A percentile compares a stretch with the other conserved stretches of the same genome.
phyloP scores from a whole-genome alignment of 1,284 basidiomycete genomes.

The Schizophyllum commune region DNA sequence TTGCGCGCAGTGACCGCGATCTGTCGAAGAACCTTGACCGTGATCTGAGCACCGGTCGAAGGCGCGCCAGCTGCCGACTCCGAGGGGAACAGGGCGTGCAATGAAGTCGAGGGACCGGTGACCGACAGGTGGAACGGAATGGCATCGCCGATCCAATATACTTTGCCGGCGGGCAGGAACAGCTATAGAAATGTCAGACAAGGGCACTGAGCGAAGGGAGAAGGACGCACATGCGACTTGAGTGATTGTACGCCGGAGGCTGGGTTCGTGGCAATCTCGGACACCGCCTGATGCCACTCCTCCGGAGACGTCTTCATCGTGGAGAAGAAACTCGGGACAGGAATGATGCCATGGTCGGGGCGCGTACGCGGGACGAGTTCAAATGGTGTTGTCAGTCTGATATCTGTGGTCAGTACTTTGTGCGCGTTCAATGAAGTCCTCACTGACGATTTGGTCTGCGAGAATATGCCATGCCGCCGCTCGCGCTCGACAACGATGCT shows the following conservation, averaged over 20 bases:
- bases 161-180: slow-evolving; percentile 43
- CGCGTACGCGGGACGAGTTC: not conserved
- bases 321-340: slow-evolving; percentile 2
- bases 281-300: slow-evolving; percentile 8
- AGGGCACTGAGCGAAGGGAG: not conserved
- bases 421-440: too few relatives aligned
- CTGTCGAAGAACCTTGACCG: not conserved
- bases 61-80: not conserved
- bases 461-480: not conserved
- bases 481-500: not conserved
- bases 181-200: slow-evolving; percentile 22
- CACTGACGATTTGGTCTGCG: not conserved
- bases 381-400: not conserved
- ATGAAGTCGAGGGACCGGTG: slow-evolving; percentile 33
- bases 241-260: not conserved
- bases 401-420: not conserved
- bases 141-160: slow-evolving; percentile 42
- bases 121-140: slow-evolving; percentile 61
- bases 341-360: slow-evolving; percentile 2
- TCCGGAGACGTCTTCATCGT: slow-evolving; percentile 8
- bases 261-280: not conserved
- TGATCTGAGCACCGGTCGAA: not conserved
- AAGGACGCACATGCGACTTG: not conserved
- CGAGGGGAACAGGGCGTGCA: slow-evolving; percentile 26
- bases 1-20: not conserved